Base-by-base conservation (phyloP, 805 yeast genomes). In the Ogataea glucozyma region DNA sequence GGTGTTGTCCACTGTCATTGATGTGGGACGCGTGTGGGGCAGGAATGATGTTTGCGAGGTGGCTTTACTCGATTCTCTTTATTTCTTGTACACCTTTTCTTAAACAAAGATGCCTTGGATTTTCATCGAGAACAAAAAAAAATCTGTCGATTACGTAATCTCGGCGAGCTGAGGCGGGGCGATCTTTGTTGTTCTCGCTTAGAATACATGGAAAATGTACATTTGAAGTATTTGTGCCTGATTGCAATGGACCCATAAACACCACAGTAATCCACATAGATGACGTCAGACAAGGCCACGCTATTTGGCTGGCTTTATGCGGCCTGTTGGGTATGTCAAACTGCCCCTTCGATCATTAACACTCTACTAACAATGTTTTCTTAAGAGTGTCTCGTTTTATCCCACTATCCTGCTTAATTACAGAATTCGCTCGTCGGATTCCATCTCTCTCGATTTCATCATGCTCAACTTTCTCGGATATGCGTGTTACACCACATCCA, bases 381-480 rank as follows among this genome's bases (percentile, higher is more conserved):
- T 26, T 7, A 24, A 69, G 76, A 66, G 79, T 12, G 41, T 74
- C 1, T 73, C 81, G 2, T 72, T 72, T 57, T 77, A 77, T 47
- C 79, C 81, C 4, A 72, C 78, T 2, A 40, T 77, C 6, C 29
- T 66, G 6, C 58, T 73, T 7, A 75, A 75, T 46, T 66, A 64
- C 50, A 57, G 49, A 20, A 57, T 67, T 12, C 60, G 56, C 40
- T 66, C 76, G 0, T 62, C 81, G 0, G 75, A 73, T 39, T 79
- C 80, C 0, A 54, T 77, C 2, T 77, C 82, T 0, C 49, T 69
- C 3, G 83, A 78, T 48, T 75, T 69, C 44, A 56, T 73, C 3
- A 57, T 68, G 18, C 46, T 78, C 36, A 78, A 76, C 49, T 62
- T 68, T 2, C 52, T 70, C 1, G 83, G 83, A 0, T 77, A 77